Base-by-base conservation (phyloP, 495 filamentous ascomycete genomes). In the Penicillium cinerascens region DNA sequence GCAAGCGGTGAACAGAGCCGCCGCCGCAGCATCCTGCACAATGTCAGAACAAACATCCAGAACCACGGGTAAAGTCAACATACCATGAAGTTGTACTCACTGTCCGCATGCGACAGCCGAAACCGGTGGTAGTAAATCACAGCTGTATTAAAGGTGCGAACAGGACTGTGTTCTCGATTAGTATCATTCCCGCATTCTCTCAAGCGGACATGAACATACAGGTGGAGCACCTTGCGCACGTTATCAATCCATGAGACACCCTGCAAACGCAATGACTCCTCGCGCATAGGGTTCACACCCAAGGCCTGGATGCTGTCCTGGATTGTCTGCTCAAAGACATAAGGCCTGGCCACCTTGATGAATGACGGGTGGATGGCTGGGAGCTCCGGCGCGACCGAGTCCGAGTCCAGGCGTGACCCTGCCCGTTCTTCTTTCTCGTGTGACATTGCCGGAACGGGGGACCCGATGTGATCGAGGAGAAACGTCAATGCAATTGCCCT, bases 71-170 rank as follows among this genome's bases (percentile, higher is more conserved):
- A 0, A 16, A 25, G 2, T 27, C n/a, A 48, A 48, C 59, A 39
- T 66, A 82, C 79, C 58, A 72, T 66, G 54, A 72, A 79, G 52
- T 70, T 78, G 67, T 92, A 91, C 51, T 90, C 87, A 47, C 64
- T 81, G 54, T 88, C 86, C 15, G 84, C 78, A 65, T 92, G 89
- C 6, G 84, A 75, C 29, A 97, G 77, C 18, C 91, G 86, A 63
- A 96, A 96, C 49, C 87, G 87, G 71, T 96, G 91, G 69, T 91
- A 96, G 59, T 93, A 93, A 11, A 84, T 81, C 39, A 83, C 84
- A 9, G 91, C 91, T 0, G 90, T 93, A 58, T 88, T 84, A 64
- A 86, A 95, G 4, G 91, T 95, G 41, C 85, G 84, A 26, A 93
- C 82, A 3, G 91, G 91, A 25, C 85, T 87, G 48, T 18, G 7